A percentile compares a stretch with the other conserved stretches of the same genome.
These are phyloP conservation scores for Maudiozyma serrabonitensis DNA, from an alignment of 805 yeast genomes.

Conservation along the genomic window DNA sequence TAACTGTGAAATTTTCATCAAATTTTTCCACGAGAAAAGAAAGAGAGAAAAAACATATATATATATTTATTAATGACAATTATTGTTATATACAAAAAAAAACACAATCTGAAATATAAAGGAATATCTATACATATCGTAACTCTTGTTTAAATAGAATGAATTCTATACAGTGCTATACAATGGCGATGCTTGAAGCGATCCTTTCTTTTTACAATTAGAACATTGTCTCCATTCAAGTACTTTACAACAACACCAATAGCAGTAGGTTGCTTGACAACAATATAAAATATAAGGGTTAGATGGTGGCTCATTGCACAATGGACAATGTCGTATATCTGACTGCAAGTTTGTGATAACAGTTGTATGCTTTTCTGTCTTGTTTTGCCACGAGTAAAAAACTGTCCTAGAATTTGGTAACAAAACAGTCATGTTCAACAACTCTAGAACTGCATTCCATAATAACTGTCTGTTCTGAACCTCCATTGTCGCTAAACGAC, in stretches of 20 bases:
- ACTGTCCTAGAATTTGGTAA: slow-evolving; percentile 6
- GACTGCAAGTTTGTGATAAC: background rate
- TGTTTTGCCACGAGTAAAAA: background rate
- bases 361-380: background rate
- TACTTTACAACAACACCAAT: slow-evolving; percentile 13
- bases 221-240: slow-evolving; percentile 12
- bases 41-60: too few relatives aligned
- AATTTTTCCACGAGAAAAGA: too few relatives aligned
- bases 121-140: too few relatives aligned
- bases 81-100: too few relatives aligned
- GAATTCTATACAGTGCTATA: background rate
- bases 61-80: too few relatives aligned
- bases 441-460: slow-evolving; percentile 24
- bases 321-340: slow-evolving; percentile 5
- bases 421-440: slow-evolving; percentile 13
- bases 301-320: slow-evolving; percentile 14
- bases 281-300: slow-evolving; percentile 16
- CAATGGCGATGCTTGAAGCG: slow-evolving; percentile 2
- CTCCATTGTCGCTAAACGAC: slow-evolving; percentile 16
- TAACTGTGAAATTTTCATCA: too few relatives aligned
- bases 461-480: slow-evolving; percentile 24
- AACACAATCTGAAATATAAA: too few relatives aligned
- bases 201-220: slow-evolving; percentile 5
- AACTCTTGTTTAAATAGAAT: background rate
- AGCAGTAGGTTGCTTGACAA: slow-evolving; percentile 14